Conservation (phyloP, 2,329 filamentous ascomycete genomes). For the Aspergillus calidoustus region DNA sequence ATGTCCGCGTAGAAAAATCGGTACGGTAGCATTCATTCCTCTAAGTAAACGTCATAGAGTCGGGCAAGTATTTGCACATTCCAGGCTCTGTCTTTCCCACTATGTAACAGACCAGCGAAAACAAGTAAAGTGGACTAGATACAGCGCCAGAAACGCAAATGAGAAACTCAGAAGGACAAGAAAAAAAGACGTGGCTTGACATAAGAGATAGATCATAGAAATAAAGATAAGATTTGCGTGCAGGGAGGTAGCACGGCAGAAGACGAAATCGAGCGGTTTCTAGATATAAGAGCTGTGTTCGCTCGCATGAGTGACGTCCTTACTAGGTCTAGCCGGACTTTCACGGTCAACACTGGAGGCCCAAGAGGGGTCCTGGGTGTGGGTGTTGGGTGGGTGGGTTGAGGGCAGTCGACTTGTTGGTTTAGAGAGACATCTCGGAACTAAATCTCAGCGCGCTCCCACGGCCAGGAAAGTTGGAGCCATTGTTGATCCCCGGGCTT, state of each 20-base stretch:
- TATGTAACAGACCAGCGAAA: not conserved
- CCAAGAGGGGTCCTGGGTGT: not conserved
- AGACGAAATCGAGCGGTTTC: not conserved
- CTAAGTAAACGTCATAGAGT: slow-evolving; percentile 16
- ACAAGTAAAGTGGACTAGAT: not conserved
- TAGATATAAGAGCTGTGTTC: not conserved
- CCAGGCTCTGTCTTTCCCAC: not conserved
- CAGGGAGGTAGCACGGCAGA: not conserved
- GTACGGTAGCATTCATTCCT: slow-evolving; percentile 1
- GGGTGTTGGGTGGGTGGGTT: not conserved
- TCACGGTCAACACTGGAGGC: not conserved
- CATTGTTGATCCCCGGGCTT: slow-evolving; percentile 45
- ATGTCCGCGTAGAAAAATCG: not conserved
- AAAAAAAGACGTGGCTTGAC: not conserved
- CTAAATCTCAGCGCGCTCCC: slow-evolving; percentile 46
- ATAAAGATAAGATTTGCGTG: not conserved
- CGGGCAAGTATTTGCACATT: not conserved
- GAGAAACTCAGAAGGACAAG: not conserved
- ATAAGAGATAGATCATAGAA: not conserved
- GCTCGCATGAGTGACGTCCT: not conserved
- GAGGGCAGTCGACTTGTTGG: not conserved
- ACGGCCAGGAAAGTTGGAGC: slow-evolving; percentile 35
- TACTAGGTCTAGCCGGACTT: not conserved
- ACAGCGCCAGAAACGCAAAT: not conserved
- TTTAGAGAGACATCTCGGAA: slow-evolving; percentile 39